Base-by-base conservation (phyloP, 805 yeast species). In the Candida ascalaphidarum region DNA sequence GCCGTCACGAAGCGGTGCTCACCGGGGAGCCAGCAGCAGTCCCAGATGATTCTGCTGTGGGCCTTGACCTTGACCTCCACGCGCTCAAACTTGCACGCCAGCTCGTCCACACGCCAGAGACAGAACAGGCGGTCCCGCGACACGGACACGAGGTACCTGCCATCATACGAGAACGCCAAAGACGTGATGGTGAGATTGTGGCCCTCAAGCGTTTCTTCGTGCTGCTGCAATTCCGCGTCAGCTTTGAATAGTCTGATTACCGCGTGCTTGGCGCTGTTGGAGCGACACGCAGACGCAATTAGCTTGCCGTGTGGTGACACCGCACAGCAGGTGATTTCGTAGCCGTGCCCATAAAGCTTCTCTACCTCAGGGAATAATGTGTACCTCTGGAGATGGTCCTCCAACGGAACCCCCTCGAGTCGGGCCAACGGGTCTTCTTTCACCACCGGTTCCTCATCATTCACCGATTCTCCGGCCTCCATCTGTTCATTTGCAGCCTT, bases 341-440 rank as follows among this genome's bases (percentile, higher is more conserved):
- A 94, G 7, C 99, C 99, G 52, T 92, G 99, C 0, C 99, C 99
- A 46, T 92, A 92, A 24, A 92, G 55, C 50, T 92, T 92, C 44
- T 92, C 98, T 31, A 80, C 61, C 48, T 92, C 99, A 0, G 98
- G 98, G 80, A 94, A 92, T 29, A 92, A 61, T 0, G 97, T 83
- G 47, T 78, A 84, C 45, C 97, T 69, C 50, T 92, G 97, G 16
- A 92, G 61, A 35, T 83, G 82, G 44, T 89, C 96, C 51, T 92
- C 99, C 25, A 80, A 57, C 1, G 98, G 97, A 9, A 56, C 51
- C 22, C 36, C 33, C 11, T 33, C 37, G 23, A 38, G 29, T 0
- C 62, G 43, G 4, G 61, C 50, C 14, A 77, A 51, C 8, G 6
- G 8, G 18, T 41, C 49, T 5, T 44, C 40, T 10, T 57, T 65